A percentile compares a stretch with the other conserved stretches of the same genome.
Conservation (phyloP, 129 eudicot genomes). For the Flaveria trinervia region DNA sequence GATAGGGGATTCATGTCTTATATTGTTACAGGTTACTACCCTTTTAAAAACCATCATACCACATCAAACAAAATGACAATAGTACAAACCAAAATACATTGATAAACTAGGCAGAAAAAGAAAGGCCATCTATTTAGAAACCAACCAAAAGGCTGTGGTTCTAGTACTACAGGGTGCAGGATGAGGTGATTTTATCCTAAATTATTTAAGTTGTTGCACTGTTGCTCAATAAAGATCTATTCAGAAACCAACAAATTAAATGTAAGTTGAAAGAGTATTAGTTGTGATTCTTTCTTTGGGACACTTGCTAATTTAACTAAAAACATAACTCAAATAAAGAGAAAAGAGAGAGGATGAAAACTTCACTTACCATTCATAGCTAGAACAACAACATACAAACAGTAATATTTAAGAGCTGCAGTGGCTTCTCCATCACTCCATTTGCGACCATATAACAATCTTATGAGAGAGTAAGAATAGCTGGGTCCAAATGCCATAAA, state of each 20-base stretch:
- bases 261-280: constrained; percentile 7
- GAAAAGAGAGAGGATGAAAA: background rate
- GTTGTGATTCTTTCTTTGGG: constrained; percentile 6
- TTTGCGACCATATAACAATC: constrained; percentile 84
- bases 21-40: background rate
- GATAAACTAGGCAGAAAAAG: constrained; percentile 5
- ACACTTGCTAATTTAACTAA: background rate
- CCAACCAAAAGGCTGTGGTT: too few relatives aligned
- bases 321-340: constrained; percentile 4
- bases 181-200: too few relatives aligned
- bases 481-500: constrained; percentile 98
- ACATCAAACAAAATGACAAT: background rate
- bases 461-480: constrained; percentile 85
- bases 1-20: background rate
- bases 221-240: too few relatives aligned
- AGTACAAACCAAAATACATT: constrained; percentile 7
- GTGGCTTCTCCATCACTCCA: constrained; percentile 99
- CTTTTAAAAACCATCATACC: background rate
- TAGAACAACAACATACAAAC: constrained; percentile 68
- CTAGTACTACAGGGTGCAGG: too few relatives aligned
- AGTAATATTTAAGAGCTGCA: constrained; percentile 74
- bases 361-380: constrained; percentile 78
- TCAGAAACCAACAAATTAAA: background rate
- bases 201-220: too few relatives aligned
- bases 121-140: background rate